These are phyloP conservation scores for Medicago ruthenica DNA, from an alignment of 306 rosid species.

Conservation along the genomic window DNA sequence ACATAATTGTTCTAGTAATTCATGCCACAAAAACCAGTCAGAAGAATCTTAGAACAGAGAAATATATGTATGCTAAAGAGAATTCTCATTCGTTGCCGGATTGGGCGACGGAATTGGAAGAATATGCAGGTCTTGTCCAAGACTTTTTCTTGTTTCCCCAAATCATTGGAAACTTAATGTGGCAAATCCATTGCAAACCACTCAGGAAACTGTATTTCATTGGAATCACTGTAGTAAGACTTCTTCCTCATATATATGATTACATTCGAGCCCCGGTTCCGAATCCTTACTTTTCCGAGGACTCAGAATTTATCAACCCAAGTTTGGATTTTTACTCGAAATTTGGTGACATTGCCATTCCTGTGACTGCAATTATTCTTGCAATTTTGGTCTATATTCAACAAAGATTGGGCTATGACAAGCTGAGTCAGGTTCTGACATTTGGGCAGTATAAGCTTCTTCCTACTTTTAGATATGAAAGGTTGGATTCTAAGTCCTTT, in stretches of 20 bases:
- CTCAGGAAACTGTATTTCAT: slow-evolving; percentile 79
- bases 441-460: slow-evolving; percentile 68
- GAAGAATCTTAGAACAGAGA: slow-evolving; percentile 47
- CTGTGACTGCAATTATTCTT: slow-evolving; percentile 65
- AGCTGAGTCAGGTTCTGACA: slow-evolving; percentile 58
- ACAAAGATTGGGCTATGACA: slow-evolving; percentile 79
- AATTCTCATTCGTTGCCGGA: slow-evolving; percentile 46
- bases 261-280: slow-evolving; percentile 62
- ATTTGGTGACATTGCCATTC: slow-evolving; percentile 78
- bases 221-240: slow-evolving; percentile 81
- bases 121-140: slow-evolving; percentile 85
- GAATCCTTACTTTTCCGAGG: slow-evolving; percentile 72
- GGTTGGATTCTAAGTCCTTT: slow-evolving; percentile 65
- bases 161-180: slow-evolving; percentile 75
- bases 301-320: slow-evolving; percentile 78
- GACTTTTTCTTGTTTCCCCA: slow-evolving; percentile 93
- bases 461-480: slow-evolving; percentile 71
- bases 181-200: slow-evolving; percentile 81
- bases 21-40: slow-evolving; percentile 53
- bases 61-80: slow-evolving; percentile 33
- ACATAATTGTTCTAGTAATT: slow-evolving; percentile 57
- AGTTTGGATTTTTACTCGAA: slow-evolving; percentile 73
- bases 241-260: slow-evolving; percentile 87
- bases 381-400: slow-evolving; percentile 68
- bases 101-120: slow-evolving; percentile 78